Evolutionary conservation across 2,329 filamentous ascomycete genomes (phyloP).

Genomic region (Cercospora berteroae): DNA sequence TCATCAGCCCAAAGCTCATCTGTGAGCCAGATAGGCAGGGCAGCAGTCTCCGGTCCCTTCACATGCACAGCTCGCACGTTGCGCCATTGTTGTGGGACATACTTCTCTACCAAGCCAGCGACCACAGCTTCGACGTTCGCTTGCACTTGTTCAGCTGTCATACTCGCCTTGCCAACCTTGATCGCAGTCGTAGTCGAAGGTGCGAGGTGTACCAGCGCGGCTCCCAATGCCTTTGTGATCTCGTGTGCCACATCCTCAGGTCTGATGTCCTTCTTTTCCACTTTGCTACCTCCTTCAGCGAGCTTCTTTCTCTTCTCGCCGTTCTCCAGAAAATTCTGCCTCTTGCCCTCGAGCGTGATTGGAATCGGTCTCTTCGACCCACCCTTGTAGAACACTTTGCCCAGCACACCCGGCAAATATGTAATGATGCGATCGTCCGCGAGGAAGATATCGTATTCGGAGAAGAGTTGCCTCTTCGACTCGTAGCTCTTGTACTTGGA

Average conservation of each 20-base stretch:
- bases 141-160: conserved; percentile 70
- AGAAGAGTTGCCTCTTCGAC: conserved; percentile 74
- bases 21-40: conserved; percentile 91
- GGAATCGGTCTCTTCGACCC: conserved; percentile 84
- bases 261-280: conserved; percentile 50
- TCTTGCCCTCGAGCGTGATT: conserved; percentile 64
- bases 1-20: conserved; percentile 87
- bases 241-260: conserved; percentile 72
- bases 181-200: conserved; percentile 78
- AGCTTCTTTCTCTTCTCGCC: conserved; percentile 49
- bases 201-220: conserved; percentile 77
- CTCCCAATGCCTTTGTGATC: conserved; percentile 71
- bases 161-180: conserved; percentile 72
- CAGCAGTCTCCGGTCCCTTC: conserved; percentile 84
- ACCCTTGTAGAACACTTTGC: conserved; percentile 88
- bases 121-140: conserved; percentile 77
- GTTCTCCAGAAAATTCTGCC: conserved; percentile 50
- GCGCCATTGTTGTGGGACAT: conserved; percentile 81
- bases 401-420: conserved; percentile 71
- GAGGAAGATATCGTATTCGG: conserved; percentile 90
- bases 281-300: conserved; percentile 40
- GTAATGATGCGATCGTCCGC: conserved; percentile 81
- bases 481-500: conserved; percentile 88
- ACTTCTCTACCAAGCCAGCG: conserved; percentile 68
- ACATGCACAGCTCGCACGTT: conserved; percentile 82